Base-by-base conservation (phyloP, 1,284 basidiomycete genomes). In the Malassezia dermatis region DNA sequence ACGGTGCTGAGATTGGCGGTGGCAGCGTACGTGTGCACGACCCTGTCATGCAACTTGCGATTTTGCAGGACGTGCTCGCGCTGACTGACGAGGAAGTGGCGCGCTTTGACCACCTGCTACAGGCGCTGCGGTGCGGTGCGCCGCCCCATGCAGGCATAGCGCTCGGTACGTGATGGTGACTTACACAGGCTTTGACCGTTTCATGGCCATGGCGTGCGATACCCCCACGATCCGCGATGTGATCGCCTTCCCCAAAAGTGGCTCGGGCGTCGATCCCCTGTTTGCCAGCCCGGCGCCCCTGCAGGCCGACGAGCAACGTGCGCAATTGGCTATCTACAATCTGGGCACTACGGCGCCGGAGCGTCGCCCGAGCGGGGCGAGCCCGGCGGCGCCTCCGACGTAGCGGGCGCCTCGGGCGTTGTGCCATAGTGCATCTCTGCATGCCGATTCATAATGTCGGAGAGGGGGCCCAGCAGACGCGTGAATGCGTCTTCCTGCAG, bases 101-200 rank as follows among this genome's bases (percentile, higher is more conserved):
- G 3, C 81, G 87, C 1, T 96, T 96, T 76, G 77, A 79, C 40
- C 89, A 91, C 67, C 80, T 96, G 6, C 77, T 94, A 27, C 83
- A 87, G 65, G 91, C 90, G 4, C 79, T 96, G 48, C 79, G 80
- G 64, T 87, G 83, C 73, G 90, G 90, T 55, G 90, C 91, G 7
- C 91, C 90, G 11, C 90, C 90, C 58, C 90, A 96, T 76, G 90
- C 86, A n/a, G 90, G 90, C 39, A 86, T 95, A 52, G 90, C 90
- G 61, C 57, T 76, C 15, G 32, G 32, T 34, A 34, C 32, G 32
- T 34, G 32, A 6, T 6, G 6, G 32, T n/a, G 13, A 34, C 32
- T 34, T 6, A 34, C 32, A 34, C 32, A 34, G 62, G 91, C 32
- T 88, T 95, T 65, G 91, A 95, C 78, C 82, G 90, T 35, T 78